Evolutionary conservation across 164 flowering plant genomes (phyloP).

Genomic region (Sedum album): DNA sequence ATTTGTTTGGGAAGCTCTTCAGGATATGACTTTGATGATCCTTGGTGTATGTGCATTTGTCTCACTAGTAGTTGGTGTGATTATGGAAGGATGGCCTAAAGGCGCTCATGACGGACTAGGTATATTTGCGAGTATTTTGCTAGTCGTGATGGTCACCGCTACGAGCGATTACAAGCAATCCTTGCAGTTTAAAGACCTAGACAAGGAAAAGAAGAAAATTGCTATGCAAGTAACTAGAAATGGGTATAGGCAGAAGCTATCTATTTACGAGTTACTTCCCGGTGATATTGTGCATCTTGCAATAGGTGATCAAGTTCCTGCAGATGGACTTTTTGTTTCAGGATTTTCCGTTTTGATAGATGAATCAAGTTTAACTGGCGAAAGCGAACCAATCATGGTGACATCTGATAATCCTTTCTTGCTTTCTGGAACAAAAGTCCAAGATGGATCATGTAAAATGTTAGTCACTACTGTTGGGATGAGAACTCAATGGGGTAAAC

Average conservation of each 20-base stretch:
- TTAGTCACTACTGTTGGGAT: constrained; percentile 73
- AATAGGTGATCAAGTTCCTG: constrained; percentile 81
- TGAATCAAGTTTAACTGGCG: constrained; percentile 78
- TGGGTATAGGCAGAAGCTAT: constrained; percentile 67
- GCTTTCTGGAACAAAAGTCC: constrained; percentile 72
- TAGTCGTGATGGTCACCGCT: constrained; percentile 81
- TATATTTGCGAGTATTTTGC: constrained; percentile 59
- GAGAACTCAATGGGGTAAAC: constrained; percentile 88
- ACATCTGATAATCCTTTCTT: constrained; percentile 47
- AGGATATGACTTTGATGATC: constrained; percentile 80
- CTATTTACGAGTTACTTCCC: constrained; percentile 61
- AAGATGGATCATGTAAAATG: constrained; percentile 81
- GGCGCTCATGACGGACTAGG: constrained; percentile 89
- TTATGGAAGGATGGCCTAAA: constrained; percentile 74
- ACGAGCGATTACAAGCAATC: constrained; percentile 78
- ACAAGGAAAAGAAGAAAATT: constrained; percentile 82
- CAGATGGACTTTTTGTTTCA: constrained; percentile 69
- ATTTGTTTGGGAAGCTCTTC: constrained; percentile 85
- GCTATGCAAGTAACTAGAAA: constrained; percentile 58
- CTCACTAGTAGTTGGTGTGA: constrained; percentile 61
- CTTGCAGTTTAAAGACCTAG: constrained; percentile 74
- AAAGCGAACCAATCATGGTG: constrained; percentile 65
- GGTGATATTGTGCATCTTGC: constrained; percentile 77
- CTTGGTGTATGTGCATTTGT: constrained; percentile 70
- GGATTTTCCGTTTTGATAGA: constrained; percentile 64